Evolutionary conservation across 1,139 yeast genomes (phyloP).

Genomic region (Suhomyces maxii): DNA sequence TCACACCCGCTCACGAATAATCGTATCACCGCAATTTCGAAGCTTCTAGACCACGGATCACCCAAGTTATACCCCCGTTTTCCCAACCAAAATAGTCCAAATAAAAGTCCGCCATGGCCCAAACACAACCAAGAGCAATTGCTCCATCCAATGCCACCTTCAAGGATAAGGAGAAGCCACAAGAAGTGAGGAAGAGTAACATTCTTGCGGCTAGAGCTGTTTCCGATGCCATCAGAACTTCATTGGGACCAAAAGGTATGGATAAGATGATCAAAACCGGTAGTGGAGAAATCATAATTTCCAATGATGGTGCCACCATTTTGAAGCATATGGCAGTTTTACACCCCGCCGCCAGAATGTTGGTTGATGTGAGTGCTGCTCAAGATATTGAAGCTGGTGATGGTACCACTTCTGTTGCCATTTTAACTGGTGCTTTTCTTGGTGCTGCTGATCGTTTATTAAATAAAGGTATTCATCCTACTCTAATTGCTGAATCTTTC

Average conservation of each 20-base stretch:
- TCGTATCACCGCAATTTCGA: too few relatives aligned
- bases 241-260: constrained; percentile 98
- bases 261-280: constrained; percentile 98
- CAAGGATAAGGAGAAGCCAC: constrained; percentile 94
- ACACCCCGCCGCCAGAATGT: constrained; percentile 98
- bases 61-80: not conserved
- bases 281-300: constrained; percentile 87
- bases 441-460: constrained; percentile 93
- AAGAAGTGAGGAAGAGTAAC: constrained; percentile 91
- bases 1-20: not conserved
- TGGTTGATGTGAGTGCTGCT: constrained; percentile 95
- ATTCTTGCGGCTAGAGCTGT: constrained; percentile 97
- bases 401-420: constrained; percentile 97
- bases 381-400: constrained; percentile 99
- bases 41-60: not conserved
- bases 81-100: too few relatives aligned
- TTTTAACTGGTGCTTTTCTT: constrained; percentile 87
- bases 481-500: constrained; percentile 90
- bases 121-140: constrained; percentile 19
- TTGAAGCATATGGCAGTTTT: constrained; percentile 95
- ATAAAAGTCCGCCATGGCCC: constrained; percentile 2
- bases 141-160: constrained; percentile 84
- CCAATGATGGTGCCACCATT: constrained; percentile 98
- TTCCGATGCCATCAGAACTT: constrained; percentile 96
- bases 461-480: constrained; percentile 92